Conservation (phyloP, 2,329 filamentous ascomycete species). For the Verticillium dahliae region DNA sequence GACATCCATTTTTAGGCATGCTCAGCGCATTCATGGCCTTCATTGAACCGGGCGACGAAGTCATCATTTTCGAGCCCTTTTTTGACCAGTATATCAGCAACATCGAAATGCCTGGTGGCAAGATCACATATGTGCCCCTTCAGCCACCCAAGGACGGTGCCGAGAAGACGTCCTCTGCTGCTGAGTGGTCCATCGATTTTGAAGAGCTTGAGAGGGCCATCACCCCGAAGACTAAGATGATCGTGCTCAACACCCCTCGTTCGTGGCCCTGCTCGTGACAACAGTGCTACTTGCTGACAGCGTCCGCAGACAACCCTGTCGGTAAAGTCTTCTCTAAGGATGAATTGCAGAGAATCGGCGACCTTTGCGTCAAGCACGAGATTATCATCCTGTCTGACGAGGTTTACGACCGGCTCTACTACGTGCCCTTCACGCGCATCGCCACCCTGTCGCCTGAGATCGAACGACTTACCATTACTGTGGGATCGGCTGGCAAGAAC, state of each 20-base stretch:
- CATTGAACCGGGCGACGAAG: constrained; percentile 88
- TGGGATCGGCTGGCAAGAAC: constrained; percentile 94
- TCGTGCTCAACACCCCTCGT: constrained; percentile 76
- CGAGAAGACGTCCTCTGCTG: constrained; percentile 72
- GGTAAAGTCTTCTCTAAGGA: constrained; percentile 87
- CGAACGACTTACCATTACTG: constrained; percentile 80
- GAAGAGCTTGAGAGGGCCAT: constrained; percentile 74
- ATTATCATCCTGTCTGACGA: constrained; percentile 90
- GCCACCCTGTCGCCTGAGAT: constrained; percentile 88
- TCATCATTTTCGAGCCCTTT: constrained; percentile 97
- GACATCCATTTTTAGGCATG: constrained; percentile 54
- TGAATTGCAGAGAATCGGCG: constrained; percentile 78
- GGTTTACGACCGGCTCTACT: constrained; percentile 93
- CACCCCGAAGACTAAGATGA: constrained; percentile 87
- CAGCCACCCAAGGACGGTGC: constrained; percentile 79
- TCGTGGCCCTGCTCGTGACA: constrained; percentile 9
- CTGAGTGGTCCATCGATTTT: constrained; percentile 85
- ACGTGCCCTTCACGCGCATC: constrained; percentile 89
- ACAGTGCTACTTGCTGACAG: background rate
- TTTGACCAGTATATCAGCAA: constrained; percentile 99
- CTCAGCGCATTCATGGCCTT: constrained; percentile 97
- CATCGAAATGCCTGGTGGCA: constrained; percentile 96
- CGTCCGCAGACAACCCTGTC: constrained; percentile 72
- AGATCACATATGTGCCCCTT: constrained; percentile 91
- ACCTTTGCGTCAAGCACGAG: constrained; percentile 85